These are phyloP conservation scores for Calocera viscosa DNA, from an alignment of 768 basidiomycete species.

Conservation along the genomic window DNA sequence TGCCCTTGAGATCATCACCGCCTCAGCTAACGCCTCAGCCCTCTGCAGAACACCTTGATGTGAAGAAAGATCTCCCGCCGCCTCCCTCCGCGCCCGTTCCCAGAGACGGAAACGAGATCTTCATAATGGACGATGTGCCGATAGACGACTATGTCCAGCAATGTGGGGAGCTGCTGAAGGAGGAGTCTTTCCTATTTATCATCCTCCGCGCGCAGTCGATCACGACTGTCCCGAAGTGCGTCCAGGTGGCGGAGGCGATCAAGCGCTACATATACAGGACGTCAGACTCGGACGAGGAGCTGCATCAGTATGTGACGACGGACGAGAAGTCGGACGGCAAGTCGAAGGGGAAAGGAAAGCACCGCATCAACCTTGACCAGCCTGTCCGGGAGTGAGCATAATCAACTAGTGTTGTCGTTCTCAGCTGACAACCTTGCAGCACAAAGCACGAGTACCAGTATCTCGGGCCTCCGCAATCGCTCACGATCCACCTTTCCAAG, in stretches of 20 bases:
- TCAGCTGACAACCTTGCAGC: background rate
- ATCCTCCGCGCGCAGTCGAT: conserved; percentile 52
- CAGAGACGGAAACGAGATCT: conserved; percentile 4
- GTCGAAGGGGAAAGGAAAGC: conserved; percentile 29
- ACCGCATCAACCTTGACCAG: conserved; percentile 10
- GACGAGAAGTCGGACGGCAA: conserved; percentile 29
- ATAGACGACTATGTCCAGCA: background rate
- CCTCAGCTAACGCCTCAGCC: background rate
- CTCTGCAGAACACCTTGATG: background rate
- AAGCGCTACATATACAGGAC: conserved; percentile 67
- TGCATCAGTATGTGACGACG: conserved; percentile 67
- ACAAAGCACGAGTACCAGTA: conserved; percentile 8
- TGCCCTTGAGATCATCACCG: background rate
- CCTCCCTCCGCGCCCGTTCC: background rate
- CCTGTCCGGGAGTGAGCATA: background rate
- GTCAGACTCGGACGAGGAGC: conserved; percentile 46
- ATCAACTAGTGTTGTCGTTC: background rate
- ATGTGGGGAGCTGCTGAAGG: conserved; percentile 31
- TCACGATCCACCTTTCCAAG: conserved; percentile 70
- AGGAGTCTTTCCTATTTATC: conserved; percentile 70
- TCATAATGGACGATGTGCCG: background rate
- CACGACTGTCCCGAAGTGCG: conserved; percentile 59
- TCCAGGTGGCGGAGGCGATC: conserved; percentile 66
- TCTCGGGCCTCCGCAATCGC: conserved; percentile 43
- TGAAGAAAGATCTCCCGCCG: background rate